Base-by-base conservation (phyloP, 2,329 filamentous ascomycete species). In the Phialocephala subalpina region DNA sequence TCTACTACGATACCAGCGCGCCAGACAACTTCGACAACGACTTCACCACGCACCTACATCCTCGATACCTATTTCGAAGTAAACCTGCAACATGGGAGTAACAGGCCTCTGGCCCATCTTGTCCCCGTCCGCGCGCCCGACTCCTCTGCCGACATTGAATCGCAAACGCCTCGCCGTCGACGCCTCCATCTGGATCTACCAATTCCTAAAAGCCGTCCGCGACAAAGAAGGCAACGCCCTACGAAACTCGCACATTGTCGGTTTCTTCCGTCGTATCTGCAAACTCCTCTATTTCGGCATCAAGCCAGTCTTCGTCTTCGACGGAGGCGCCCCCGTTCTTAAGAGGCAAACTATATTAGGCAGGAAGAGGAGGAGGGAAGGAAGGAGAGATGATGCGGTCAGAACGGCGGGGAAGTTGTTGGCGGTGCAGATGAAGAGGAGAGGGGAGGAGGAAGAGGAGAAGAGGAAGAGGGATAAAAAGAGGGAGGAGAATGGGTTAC, bases 131-230 rank as follows among this genome's bases (percentile, higher is more conserved):
- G 96, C 96, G 57, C 92, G 96, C 42, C 97, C 96, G 22, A 97
- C 97, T 69, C 97, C 97, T 79, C 91, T 99, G 73, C 94, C 97
- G 74, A 97, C 95, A 16, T 89, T 99, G 67, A 98, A 98, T 79
- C 93, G 92, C 73, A 97, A 97, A 81, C 93, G 96, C 18, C 91
- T 99, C 58, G 97, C 96, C 56, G 93, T 99, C 72, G 96, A 99
- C 81, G 96, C 97, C 65, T 97, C 94, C 14, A 99, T 99, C 77
- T 99, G 96, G 96, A 98, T 99, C 74, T 99, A 99, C 84, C 96
- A 99, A 77, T 99, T 99, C 76, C 88, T 99, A 74, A 99, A 99
- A 82, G 96, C 97, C 11, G 96, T 99, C 12, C 94, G 96, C 74
- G 96, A 99, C 81, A 97, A 98, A 76, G 96, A 99, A 80, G 96